Evolutionary conservation across 305 asterid species (phyloP), one percentile per base, ranked within the genome.

Genomic region (Fraxinus latifolia): DNA sequence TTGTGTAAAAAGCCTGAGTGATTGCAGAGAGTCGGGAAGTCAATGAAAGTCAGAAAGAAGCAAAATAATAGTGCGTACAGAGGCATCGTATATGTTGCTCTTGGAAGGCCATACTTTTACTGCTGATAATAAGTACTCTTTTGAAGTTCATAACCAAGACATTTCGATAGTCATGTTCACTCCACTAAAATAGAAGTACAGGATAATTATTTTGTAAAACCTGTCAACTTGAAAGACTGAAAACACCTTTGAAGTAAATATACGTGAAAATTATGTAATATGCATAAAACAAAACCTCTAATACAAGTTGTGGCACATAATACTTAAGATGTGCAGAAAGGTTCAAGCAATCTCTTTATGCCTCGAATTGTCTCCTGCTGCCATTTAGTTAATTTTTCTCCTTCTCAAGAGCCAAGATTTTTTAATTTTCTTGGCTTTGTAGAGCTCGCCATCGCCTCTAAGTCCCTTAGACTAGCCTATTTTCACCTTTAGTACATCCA

Each of bases 141-240:
- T 71, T 32, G 76, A 32, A 71, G 76, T 71, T 15, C 76, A 32
- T 32, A 70, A 31, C 76, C 17, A 32, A 15, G 25, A 31, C 17
- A 34, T 71, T 29, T 32, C 5, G 12, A 71, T 31, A 32, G 76
- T 32, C 44, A 71, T 14, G 76, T 37, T 71, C 76, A 71, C 76
- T 32, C 44, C 9, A 4, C 76, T 29, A 70, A 32, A 32, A 70
- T 32, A 31, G 5, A 12, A 70, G 11, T 70, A 29, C 9, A 15
- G 5, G 23, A 32, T 71, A 14, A 71, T 32, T 31, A 71, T 71
- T 71, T 71, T 71, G 36, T 31, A 71, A 32, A 71, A 71, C 37
- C 23, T 31, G 42, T 71, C 25, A 71, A 71, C 76, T 32, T 71
- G 76, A 71, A 71, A 71, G 42, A 71, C 76, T 32, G 44, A 71